Conservation (phyloP, 495 filamentous ascomycete species). For the Penicillium goetzii region DNA sequence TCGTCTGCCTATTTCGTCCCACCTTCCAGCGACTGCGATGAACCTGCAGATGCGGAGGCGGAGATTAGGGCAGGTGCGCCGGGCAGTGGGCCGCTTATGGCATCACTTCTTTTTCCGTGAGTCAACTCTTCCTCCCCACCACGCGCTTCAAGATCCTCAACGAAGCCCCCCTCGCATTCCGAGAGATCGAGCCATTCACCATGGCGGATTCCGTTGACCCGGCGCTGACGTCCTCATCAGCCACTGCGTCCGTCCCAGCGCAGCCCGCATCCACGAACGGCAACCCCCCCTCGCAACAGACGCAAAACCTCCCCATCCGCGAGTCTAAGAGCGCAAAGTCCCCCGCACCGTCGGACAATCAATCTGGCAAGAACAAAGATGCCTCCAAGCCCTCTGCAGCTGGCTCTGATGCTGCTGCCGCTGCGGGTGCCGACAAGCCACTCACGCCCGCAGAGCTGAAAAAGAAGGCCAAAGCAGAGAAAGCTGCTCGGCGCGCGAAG, state of each 20-base stretch:
- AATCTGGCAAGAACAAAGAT: conserved; percentile 34
- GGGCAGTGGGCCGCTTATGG: conserved; percentile 41
- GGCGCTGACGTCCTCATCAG: conserved; percentile 23
- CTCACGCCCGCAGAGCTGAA: conserved; percentile 72
- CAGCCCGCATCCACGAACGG: conserved; percentile 25
- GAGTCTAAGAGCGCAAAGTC: conserved; percentile 34
- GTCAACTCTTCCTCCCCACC: conserved; percentile 42
- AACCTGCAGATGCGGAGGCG: conserved; percentile 15
- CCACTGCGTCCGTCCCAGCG: conserved; percentile 21
- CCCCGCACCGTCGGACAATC: conserved; percentile 39
- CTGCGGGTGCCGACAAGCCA: conserved; percentile 45
- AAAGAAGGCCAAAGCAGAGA: conserved; percentile 77
- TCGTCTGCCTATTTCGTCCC: background rate
- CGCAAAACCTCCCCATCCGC: conserved; percentile 33
- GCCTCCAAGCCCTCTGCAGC: conserved; percentile 22
- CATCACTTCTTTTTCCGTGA: conserved; percentile 46
- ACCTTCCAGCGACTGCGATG: background rate
- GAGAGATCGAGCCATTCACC: conserved; percentile 31
- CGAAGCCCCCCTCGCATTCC: conserved; percentile 19
- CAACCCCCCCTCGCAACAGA: conserved; percentile 25
- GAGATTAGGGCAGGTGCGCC: conserved; percentile 7
- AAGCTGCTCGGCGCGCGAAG: conserved; percentile 71
- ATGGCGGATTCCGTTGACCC: conserved; percentile 39
- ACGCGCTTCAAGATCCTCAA: conserved; percentile 33
- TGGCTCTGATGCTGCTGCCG: conserved; percentile 12